phyloP scores from a whole-genome alignment of 2,329 filamentous ascomycete genomes.

The Bimuria novae-zelandiae region DNA sequence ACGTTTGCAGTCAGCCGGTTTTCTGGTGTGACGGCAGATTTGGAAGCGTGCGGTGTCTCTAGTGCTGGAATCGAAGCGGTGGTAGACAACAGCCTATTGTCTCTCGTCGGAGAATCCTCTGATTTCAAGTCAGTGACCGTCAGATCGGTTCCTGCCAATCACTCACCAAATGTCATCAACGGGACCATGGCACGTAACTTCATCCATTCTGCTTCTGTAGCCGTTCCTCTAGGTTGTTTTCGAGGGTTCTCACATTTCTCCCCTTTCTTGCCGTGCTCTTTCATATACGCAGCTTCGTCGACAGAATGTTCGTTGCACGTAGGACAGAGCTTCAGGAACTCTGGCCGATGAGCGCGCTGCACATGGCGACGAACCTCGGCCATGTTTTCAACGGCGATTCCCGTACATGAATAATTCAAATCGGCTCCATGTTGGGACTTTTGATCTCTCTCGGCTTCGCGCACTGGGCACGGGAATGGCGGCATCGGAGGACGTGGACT shows the following conservation, averaged over 20 bases:
- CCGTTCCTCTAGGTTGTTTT: neutral
- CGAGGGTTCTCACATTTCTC: constrained; percentile 2
- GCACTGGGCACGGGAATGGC: neutral
- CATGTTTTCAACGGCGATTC: neutral
- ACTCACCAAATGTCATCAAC: too few species aligned
- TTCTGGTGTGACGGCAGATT: too few species aligned
- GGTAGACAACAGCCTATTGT: too few species aligned
- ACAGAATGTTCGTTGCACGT: constrained; percentile 20
- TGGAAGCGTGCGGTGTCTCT: too few species aligned
- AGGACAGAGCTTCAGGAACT: constrained; percentile 13
- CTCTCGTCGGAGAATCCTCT: too few species aligned
- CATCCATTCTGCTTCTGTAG: neutral
- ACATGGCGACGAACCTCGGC: constrained; percentile 17
- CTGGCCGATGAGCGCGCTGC: constrained; percentile 7
- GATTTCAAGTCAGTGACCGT: too few species aligned
- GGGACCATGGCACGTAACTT: too few species aligned
- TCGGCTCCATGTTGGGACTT: too few species aligned
- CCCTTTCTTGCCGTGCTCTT: neutral
- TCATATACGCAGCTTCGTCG: constrained; percentile 5
- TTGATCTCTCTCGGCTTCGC: neutral
- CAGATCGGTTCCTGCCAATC: too few species aligned
- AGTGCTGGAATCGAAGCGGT: too few species aligned
- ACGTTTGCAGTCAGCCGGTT: too few species aligned
- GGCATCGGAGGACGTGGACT: neutral
- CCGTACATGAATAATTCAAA: neutral